Percentiles rank a stretch among this genome's conserved stretches.
These are phyloP conservation scores for Boletus rufocinnamomeus DNA, from an alignment of 768 basidiomycete genomes.

Conservation along the genomic window DNA sequence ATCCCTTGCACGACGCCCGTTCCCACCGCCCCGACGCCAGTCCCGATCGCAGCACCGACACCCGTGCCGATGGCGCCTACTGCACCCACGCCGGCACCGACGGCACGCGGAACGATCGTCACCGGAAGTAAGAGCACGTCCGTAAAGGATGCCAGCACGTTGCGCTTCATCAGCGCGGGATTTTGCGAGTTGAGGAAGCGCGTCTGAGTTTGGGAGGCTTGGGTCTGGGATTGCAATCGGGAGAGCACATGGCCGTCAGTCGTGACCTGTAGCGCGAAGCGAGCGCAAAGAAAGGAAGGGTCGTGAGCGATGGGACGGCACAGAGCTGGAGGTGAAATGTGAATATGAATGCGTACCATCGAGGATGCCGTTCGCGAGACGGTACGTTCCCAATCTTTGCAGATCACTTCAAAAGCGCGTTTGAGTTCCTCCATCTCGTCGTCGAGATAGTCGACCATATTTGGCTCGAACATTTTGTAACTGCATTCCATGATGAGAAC, in stretches of 20 bases:
- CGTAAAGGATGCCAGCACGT: slow-evolving; percentile 89
- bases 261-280: slow-evolving; percentile 8
- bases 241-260: background rate
- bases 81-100: slow-evolving; percentile 66
- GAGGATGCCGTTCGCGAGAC: slow-evolving; percentile 11
- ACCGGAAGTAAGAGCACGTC: slow-evolving; percentile 89
- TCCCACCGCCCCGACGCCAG: slow-evolving; percentile 56
- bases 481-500: slow-evolving; percentile 41
- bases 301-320: background rate
- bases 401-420: slow-evolving; percentile 68
- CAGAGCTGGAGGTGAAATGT: too few relatives aligned
- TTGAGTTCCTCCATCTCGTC: slow-evolving; percentile 89
- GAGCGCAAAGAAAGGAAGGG: background rate
- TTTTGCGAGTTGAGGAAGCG: slow-evolving; percentile 85
- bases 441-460: slow-evolving; percentile 97
- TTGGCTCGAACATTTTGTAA: slow-evolving; percentile 91
- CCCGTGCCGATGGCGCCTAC: slow-evolving; percentile 72
- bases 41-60: slow-evolving; percentile 59
- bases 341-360: slow-evolving; percentile 37
- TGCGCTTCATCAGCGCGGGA: slow-evolving; percentile 89
- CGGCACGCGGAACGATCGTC: slow-evolving; percentile 89
- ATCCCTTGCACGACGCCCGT: slow-evolving; percentile 81
- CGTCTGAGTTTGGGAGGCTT: slow-evolving; percentile 27
- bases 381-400: slow-evolving; percentile 78
- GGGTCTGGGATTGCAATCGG: slow-evolving; percentile 1